A percentile compares a stretch with the other conserved stretches of the same genome.
phyloP scores from a whole-genome alignment of 164 flowering plant species.

The Houttuynia cordata region DNA sequence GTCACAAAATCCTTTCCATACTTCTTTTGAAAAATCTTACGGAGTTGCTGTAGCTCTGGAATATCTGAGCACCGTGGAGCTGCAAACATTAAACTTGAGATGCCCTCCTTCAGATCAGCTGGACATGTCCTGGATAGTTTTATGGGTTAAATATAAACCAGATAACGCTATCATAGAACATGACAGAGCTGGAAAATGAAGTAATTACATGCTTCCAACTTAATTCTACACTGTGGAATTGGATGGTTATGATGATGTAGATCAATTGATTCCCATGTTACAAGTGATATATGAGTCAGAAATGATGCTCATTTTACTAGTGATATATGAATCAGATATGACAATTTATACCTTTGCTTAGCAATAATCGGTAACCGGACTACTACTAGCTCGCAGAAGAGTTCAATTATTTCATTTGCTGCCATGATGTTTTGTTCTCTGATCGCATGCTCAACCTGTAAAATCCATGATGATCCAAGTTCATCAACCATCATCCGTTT shows the following conservation, averaged over 20 bases:
- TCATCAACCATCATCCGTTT: too few species aligned
- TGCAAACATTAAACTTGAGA: slow-evolving; percentile 78
- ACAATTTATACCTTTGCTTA: slow-evolving; percentile 45
- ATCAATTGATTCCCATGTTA: not conserved
- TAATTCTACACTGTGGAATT: too few species aligned
- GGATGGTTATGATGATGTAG: not conserved
- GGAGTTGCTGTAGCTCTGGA: slow-evolving; percentile 58
- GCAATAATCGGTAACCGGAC: slow-evolving; percentile 68
- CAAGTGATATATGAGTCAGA: too few species aligned
- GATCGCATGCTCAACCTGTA: slow-evolving; percentile 94
- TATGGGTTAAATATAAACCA: too few species aligned
- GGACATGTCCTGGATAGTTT: slow-evolving; percentile 67
- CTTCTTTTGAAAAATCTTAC: slow-evolving; percentile 69
- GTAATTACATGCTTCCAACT: too few species aligned
- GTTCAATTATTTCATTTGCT: slow-evolving; percentile 88
- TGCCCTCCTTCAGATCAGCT: slow-evolving; percentile 86
- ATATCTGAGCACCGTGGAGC: slow-evolving; percentile 87
- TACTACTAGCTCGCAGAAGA: slow-evolving; percentile 82
- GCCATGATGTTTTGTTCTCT: slow-evolving; percentile 91
- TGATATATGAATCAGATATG: not conserved
- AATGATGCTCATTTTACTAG: too few species aligned
- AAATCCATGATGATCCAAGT: not conserved
- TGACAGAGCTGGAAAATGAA: too few species aligned
- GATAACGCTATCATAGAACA: too few species aligned
- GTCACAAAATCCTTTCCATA: slow-evolving; percentile 84